Evolutionary conservation across 1,284 basidiomycete genomes (phyloP), one percentile per base, ranked within the genome.

Genomic region (Neonothopanus nambi): DNA sequence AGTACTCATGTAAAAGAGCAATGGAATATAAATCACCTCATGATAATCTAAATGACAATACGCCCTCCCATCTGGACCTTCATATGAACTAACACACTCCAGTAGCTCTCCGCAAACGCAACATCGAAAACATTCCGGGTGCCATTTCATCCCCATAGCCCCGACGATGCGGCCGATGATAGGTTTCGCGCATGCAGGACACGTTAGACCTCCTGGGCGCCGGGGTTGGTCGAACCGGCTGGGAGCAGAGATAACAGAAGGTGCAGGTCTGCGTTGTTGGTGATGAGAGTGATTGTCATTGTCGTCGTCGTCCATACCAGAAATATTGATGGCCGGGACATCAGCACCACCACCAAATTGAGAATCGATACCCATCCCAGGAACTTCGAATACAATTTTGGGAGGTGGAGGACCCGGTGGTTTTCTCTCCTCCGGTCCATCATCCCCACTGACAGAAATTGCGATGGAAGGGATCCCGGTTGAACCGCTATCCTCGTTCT

Each of bases 41-140:
- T 98, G 94, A 69, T 95, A 98, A 70, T 97, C 95, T 54, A 98
- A 73, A 71, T 97, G 95, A 68, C 95, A 98, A 68, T 95, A 98
- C 1, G 94, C 85, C 65, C 81, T 80, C 3, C 94, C 93, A n/a
- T 94, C 89, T 18, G 42, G 30, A 20, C 48, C 48, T 40, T 55
- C 53, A 18, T 50, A 55, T 13, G 30, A 91, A 62, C 93, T 95
- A 28, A 98, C 91, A 69, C 98, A 95, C 73, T 98, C 96, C 55
- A 99, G 72, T 37, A 89, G 73, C 63, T 88, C 87, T 36, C 81
- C 75, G 68, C 96, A 99, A n/a, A 89, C 81, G 1, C 80, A 79
- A 63, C 93, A 96, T 51, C 77, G 76, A 70, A 98, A 98, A 68
- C 96, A 99, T 18, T 81, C 80, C 0, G 96, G 96, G 69, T 99